Percentiles rank a stretch among this genome's conserved stretches.
Conservation (phyloP, 2,329 filamentous ascomycete species). For the Aureobasidium namibiae region DNA sequence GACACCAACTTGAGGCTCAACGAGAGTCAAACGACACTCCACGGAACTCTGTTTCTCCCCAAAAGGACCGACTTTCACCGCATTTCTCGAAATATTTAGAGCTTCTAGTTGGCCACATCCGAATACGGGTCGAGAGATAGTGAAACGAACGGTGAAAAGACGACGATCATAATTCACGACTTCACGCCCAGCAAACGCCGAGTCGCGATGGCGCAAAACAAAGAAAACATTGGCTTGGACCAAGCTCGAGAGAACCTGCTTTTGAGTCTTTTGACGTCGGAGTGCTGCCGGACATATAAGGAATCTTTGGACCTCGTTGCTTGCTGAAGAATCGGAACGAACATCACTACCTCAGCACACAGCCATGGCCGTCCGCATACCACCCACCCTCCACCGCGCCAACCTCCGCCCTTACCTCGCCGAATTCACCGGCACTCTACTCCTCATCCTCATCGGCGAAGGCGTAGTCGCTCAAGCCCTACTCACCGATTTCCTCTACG, state of each 20-base stretch:
- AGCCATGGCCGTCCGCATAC: neutral
- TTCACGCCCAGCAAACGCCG: slow-evolving; percentile 7
- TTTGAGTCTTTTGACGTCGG: no score
- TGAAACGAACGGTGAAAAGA: slow-evolving; percentile 5
- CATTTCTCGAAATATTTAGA: neutral
- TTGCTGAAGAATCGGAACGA: no score
- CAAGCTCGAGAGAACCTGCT: neutral
- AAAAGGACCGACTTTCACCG: slow-evolving; percentile 10
- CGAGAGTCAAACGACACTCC: no score
- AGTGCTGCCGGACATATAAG: no score
- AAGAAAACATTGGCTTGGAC: slow-evolving; percentile 4
- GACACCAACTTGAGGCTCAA: neutral
- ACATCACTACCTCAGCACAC: no score
- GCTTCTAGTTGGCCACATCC: neutral
- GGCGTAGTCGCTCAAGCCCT: slow-evolving; percentile 5
- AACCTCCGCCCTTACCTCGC: slow-evolving; percentile 1
- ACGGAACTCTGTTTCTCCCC: neutral
- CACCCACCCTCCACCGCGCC: neutral
- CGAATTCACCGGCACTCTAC: slow-evolving; percentile 8
- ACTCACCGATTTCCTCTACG: slow-evolving; percentile 7
- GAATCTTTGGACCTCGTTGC: no score
- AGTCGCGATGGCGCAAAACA: neutral
- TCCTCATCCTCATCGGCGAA: slow-evolving; percentile 11
- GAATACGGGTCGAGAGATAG: neutral
- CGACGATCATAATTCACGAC: neutral